These are phyloP conservation scores for Talinum fruticosum DNA, from an alignment of 148 eudicot genomes.

Conservation along the genomic window DNA sequence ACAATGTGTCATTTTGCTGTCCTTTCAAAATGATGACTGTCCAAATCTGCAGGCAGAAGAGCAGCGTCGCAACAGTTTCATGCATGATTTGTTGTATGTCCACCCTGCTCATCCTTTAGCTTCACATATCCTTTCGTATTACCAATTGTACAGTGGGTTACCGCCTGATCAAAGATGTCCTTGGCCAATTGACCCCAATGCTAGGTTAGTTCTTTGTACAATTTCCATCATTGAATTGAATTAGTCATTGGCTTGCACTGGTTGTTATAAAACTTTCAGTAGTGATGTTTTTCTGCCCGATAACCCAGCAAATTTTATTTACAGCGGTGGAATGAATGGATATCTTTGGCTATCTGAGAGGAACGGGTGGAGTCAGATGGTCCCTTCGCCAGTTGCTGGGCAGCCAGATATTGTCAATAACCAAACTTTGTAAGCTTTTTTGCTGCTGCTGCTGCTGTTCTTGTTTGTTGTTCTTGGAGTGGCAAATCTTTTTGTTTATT, in stretches of 20 bases:
- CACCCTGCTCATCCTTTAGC: constrained; percentile 64
- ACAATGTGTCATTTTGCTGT: background rate
- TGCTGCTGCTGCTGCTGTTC: no score
- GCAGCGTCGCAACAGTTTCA: constrained; percentile 64
- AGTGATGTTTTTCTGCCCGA: background rate
- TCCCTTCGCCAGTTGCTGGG: constrained; percentile 64
- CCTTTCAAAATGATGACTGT: background rate
- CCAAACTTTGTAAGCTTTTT: constrained; percentile 62
- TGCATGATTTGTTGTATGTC: constrained; percentile 79
- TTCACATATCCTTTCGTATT: constrained; percentile 46
- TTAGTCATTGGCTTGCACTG: background rate
- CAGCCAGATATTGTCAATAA: constrained; percentile 55
- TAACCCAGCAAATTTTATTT: constrained; percentile 10
- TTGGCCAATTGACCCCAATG: constrained; percentile 58
- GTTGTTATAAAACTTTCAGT: background rate
- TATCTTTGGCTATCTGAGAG: constrained; percentile 72
- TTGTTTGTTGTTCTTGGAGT: constrained; percentile 15
- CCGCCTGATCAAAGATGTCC: constrained; percentile 50
- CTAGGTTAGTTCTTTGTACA: constrained; percentile 43
- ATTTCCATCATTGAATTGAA: background rate
- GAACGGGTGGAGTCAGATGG: constrained; percentile 56
- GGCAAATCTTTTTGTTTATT: background rate
- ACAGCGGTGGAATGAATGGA: constrained; percentile 93
- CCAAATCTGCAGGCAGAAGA: constrained; percentile 58
- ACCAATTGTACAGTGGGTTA: constrained; percentile 39